phyloP scores from a whole-genome alignment of 306 rosid species.

The Pyrus pyrifolia region DNA sequence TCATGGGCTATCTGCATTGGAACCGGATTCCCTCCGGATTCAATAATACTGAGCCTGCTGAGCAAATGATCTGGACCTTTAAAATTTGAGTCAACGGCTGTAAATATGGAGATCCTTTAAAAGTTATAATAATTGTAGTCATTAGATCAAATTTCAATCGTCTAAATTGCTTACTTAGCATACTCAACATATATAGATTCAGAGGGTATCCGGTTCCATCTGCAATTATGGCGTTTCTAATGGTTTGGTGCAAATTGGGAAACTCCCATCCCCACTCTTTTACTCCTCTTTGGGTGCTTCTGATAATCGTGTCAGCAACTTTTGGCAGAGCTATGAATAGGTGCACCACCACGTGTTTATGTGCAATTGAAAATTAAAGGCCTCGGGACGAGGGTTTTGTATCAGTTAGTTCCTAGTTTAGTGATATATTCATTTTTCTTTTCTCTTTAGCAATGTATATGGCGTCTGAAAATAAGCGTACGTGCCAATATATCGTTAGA shows the following conservation, averaged over 20 bases:
- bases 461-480: too few relatives aligned
- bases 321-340: background rate
- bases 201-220: too few relatives aligned
- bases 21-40: too few relatives aligned
- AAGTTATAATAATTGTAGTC: too few relatives aligned
- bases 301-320: background rate
- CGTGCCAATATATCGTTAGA: accelerated
- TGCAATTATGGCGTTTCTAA: slow-evolving; percentile 16
- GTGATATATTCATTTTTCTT: background rate
- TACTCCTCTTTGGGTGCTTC: background rate
- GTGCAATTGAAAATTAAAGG: background rate
- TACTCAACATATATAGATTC: too few relatives aligned
- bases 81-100: too few relatives aligned
- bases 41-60: too few relatives aligned
- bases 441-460: background rate
- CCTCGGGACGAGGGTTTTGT: background rate
- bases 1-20: background rate
- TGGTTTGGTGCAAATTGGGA: slow-evolving; percentile 12
- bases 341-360: background rate
- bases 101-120: too few relatives aligned
- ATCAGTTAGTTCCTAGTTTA: too few relatives aligned
- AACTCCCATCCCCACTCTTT: background rate
- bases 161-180: too few relatives aligned
- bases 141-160: too few relatives aligned
- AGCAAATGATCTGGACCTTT: too few relatives aligned